A percentile compares a stretch with the other conserved stretches of the same genome.
Conservation (phyloP, 1,284 basidiomycete genomes). For the Cutaneotrichosporon daszewskae region DNA sequence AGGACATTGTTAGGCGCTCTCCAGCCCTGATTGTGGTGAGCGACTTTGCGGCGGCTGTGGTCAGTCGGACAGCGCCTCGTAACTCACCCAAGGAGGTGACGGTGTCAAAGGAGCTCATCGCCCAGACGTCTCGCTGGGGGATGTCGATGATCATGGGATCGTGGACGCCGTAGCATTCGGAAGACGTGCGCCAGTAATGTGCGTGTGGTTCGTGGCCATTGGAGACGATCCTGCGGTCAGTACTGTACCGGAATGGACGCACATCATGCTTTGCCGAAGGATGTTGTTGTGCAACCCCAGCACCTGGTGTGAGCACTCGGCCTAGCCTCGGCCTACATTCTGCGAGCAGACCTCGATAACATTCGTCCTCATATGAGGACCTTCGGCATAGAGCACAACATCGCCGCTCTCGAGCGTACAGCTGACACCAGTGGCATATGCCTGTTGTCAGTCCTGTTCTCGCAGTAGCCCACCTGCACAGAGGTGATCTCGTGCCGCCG, state of each 20-base stretch:
- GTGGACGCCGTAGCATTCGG: constrained; percentile 3
- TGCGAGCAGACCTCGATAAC: constrained; percentile 29
- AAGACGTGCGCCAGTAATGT: constrained; percentile 27
- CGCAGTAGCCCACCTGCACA: constrained; percentile 20
- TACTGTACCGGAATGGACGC: constrained; percentile 5
- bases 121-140: constrained; percentile 27
- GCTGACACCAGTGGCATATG: not conserved
- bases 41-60: constrained; percentile 16
- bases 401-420: no score
- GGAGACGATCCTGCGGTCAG: constrained; percentile 9
- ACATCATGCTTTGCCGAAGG: constrained; percentile 30
- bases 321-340: constrained; percentile 13
- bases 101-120: constrained; percentile 31
- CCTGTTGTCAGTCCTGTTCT: not conserved
- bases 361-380: no score
- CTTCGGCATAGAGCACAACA: no score
- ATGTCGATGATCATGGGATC: constrained; percentile 26
- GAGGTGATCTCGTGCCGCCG: constrained; percentile 30
- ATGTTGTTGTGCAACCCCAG: constrained; percentile 32
- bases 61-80: no score
- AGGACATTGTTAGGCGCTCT: no score
- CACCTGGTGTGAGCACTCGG: constrained; percentile 19
- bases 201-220: constrained; percentile 34
- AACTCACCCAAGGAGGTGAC: constrained; percentile 24
- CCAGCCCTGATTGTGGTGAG: constrained; percentile 18